Evolutionary conservation across 2,329 filamentous ascomycete species (phyloP).

Genomic region (Xylaria sp.): DNA sequence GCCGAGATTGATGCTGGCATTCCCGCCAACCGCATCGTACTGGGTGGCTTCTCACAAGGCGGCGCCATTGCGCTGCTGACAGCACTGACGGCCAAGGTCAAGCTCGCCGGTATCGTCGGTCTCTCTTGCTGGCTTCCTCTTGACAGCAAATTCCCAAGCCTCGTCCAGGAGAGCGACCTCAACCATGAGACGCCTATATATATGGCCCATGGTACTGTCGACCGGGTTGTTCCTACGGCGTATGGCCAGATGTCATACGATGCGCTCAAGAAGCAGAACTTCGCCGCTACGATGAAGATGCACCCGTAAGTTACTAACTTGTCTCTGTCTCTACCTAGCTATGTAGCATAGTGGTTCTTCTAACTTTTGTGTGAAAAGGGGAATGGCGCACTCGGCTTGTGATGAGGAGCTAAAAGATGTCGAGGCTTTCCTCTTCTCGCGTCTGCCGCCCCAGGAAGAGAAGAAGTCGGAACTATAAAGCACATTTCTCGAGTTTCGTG

Average conservation of each 20-base stretch:
- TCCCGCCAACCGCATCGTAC: constrained; percentile 78
- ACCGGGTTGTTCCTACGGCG: constrained; percentile 72
- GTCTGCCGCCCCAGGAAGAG: constrained; percentile 51
- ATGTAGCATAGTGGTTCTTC: background rate
- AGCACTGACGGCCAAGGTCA: constrained; percentile 73
- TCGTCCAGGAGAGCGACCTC: constrained; percentile 56
- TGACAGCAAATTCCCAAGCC: constrained; percentile 63
- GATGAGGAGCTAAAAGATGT: constrained; percentile 82
- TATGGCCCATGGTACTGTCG: constrained; percentile 84
- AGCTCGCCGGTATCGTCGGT: constrained; percentile 86
- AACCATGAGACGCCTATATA: constrained; percentile 83
- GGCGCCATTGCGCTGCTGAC: constrained; percentile 85
- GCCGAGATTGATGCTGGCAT: constrained; percentile 82
- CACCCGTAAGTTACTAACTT: constrained; percentile 64
- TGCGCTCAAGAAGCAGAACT: constrained; percentile 70
- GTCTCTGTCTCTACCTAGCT: constrained; percentile 13
- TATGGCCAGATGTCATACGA: constrained; percentile 73
- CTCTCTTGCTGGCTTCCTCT: constrained; percentile 83
- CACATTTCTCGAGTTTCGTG: no score
- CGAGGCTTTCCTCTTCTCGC: constrained; percentile 61
- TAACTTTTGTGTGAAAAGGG: constrained; percentile 48
- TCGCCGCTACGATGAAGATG: constrained; percentile 74
- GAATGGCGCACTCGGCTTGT: constrained; percentile 77
- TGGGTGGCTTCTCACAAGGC: constrained; percentile 87
- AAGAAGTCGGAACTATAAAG: constrained; percentile 47